Evolutionary conservation across 2,329 filamentous ascomycete genomes (phyloP).

Genomic region (Monilinia vaccinii-corymbosi): DNA sequence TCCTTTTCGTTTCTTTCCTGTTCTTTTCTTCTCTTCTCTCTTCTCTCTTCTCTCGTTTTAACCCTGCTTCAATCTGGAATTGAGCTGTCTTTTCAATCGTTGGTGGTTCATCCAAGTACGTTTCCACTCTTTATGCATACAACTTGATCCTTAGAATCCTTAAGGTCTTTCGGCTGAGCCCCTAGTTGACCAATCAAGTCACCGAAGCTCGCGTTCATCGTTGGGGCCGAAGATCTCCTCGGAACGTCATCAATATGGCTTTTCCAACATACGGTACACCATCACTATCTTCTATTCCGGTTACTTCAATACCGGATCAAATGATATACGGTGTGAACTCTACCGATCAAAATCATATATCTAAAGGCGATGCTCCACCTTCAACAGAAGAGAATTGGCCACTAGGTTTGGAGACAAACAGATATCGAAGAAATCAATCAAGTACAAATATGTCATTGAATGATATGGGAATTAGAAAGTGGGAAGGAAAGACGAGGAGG

Average conservation of each 20-base stretch:
- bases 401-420: background rate
- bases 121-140: background rate
- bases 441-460: constrained; percentile 9
- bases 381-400: constrained; percentile 8
- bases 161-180: background rate
- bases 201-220: background rate
- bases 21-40: background rate
- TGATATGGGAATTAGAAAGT: constrained; percentile 27
- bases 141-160: background rate
- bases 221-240: background rate
- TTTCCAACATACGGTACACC: background rate
- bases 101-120: background rate
- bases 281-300: background rate
- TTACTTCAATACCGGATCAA: background rate
- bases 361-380: background rate
- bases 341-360: background rate
- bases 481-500: constrained; percentile 30
- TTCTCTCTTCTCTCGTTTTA: background rate
- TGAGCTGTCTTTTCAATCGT: background rate
- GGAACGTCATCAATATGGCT: background rate
- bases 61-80: background rate
- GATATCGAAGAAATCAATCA: background rate
- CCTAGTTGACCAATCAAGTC: background rate
- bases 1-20: background rate
- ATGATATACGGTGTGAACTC: background rate